A percentile compares a stretch with the other conserved stretches of the same genome.
Conservation (phyloP, 2,329 filamentous ascomycete species). For the Colletotrichum scovillei region DNA sequence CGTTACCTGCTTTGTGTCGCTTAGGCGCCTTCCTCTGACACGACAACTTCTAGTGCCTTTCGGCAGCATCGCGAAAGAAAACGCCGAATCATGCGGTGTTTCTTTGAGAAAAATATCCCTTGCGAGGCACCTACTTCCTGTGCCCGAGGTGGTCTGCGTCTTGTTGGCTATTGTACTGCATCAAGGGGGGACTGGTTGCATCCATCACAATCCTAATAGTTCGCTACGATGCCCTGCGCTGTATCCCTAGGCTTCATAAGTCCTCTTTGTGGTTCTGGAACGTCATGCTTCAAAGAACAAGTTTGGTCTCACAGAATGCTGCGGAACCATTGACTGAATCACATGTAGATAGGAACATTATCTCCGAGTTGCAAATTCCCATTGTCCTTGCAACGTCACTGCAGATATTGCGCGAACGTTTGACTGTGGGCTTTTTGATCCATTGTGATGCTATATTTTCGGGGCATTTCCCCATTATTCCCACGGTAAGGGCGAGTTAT, state of each 20-base stretch:
- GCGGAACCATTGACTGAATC: background rate
- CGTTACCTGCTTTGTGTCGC: background rate
- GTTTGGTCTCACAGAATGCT: background rate
- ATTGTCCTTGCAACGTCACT: background rate
- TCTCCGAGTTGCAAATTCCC: background rate
- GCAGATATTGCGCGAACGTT: background rate
- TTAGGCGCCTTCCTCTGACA: background rate
- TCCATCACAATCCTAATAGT: background rate
- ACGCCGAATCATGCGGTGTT: background rate
- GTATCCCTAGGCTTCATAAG: background rate
- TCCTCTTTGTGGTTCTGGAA: background rate
- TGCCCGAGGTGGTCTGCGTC: background rate
- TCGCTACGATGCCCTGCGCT: background rate
- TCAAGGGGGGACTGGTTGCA: background rate
- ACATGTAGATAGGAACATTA: too few relatives aligned
- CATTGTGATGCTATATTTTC: background rate
- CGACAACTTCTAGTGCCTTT: background rate
- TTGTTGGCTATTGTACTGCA: background rate
- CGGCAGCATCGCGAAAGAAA: background rate
- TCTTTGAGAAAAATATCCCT: background rate
- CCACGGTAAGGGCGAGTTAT: background rate
- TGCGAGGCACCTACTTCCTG: background rate
- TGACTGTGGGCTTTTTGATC: background rate
- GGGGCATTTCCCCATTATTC: slow-evolving; percentile 10
- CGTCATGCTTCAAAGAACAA: background rate